These are phyloP conservation scores for Suhomyces sp. DNA, from an alignment of 805 yeast species.

Conservation along the genomic window DNA sequence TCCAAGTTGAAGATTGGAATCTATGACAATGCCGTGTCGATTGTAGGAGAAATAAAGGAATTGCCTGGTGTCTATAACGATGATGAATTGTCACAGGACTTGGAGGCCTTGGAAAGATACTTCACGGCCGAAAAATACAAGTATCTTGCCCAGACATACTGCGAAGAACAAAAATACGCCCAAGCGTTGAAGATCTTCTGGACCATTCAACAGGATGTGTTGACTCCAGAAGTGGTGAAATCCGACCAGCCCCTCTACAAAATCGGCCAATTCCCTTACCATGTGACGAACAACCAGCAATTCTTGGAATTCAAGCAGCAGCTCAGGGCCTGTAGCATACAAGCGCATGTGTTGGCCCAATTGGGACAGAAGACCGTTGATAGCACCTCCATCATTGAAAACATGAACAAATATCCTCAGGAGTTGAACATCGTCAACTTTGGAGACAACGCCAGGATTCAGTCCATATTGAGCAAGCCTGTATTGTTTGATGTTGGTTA, in stretches of 20 bases:
- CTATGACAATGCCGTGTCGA: constrained; percentile 48
- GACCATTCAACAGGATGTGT: constrained; percentile 19
- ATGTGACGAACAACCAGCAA: constrained; percentile 37
- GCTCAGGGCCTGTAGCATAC: constrained; percentile 15
- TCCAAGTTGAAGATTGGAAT: constrained; percentile 25
- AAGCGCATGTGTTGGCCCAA: constrained; percentile 48
- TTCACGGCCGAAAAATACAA: constrained; percentile 45
- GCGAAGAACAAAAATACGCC: constrained; percentile 35
- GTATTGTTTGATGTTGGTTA: constrained; percentile 88
- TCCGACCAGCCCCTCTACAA: constrained; percentile 19
- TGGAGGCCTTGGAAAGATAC: constrained; percentile 48
- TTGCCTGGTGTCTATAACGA: constrained; percentile 92
- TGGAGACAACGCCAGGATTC: constrained; percentile 27
- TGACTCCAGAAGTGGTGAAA: constrained; percentile 3
- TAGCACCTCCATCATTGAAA: constrained; percentile 39
- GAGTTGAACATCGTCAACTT: constrained; percentile 24
- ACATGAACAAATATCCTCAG: constrained; percentile 39
- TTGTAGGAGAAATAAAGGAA: constrained; percentile 61
- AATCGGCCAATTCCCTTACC: constrained; percentile 41
- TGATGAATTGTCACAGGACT: constrained; percentile 57
- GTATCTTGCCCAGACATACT: constrained; percentile 45
- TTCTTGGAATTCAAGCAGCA: constrained; percentile 21
- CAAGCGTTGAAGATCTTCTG: constrained; percentile 47
- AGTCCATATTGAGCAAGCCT: constrained; percentile 76
- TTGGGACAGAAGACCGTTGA: constrained; percentile 6